Conservation (phyloP, 345 rosid species). For the Bretschneidera sinensis region DNA sequence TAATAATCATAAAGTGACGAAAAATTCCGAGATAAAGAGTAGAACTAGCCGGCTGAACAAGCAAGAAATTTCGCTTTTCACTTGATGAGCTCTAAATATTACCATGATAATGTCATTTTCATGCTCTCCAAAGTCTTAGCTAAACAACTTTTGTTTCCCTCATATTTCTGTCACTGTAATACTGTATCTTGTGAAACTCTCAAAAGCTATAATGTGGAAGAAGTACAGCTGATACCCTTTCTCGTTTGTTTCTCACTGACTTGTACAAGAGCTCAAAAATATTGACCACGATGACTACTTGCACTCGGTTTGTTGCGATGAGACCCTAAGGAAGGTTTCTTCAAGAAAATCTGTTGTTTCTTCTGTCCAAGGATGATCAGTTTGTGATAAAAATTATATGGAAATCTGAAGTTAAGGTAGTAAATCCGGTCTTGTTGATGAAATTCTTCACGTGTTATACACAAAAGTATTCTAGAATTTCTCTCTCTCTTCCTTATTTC, state of each 20-base stretch:
- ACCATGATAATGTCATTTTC: neutral
- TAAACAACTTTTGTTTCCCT: neutral
- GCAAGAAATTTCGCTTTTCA: neutral
- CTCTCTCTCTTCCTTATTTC: too few species aligned
- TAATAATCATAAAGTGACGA: too few species aligned
- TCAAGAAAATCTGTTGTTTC: slow-evolving; percentile 36
- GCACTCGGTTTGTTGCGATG: slow-evolving; percentile 38
- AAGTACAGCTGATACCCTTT: neutral
- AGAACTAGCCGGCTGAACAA: neutral
- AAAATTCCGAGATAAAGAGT: neutral
- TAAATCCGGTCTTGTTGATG: neutral
- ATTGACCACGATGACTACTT: slow-evolving; percentile 42
- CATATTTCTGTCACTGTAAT: neutral
- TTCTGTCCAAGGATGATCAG: slow-evolving; percentile 35
- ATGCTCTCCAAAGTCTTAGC: neutral
- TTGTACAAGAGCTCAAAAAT: slow-evolving; percentile 37
- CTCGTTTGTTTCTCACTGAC: slow-evolving; percentile 24
- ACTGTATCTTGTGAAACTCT: neutral
- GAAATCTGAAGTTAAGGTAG: slow-evolving; percentile 57
- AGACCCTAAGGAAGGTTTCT: slow-evolving; percentile 34
- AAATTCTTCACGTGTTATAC: neutral
- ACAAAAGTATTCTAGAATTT: neutral
- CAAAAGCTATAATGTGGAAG: too few species aligned
- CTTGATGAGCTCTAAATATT: neutral
- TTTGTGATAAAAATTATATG: slow-evolving; percentile 38